Evolutionary conservation across 257 asterid genomes (phyloP).

Genomic region (Solanum bulbocastanum): DNA sequence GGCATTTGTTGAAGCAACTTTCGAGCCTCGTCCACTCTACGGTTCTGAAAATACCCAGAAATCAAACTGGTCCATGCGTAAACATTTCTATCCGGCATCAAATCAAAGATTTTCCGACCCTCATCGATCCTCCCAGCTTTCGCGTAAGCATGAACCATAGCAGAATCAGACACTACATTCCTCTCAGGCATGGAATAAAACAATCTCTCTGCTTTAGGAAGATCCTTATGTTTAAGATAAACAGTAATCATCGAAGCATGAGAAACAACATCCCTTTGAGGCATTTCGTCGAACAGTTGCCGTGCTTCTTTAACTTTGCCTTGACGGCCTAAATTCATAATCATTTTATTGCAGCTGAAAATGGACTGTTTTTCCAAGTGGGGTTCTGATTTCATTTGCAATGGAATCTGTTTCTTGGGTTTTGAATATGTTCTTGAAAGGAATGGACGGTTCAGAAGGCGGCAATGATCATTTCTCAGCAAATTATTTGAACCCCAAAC

Average conservation of each 20-base stretch:
- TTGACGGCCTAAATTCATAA: constrained; percentile 18
- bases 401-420: not conserved
- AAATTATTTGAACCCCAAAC: not conserved
- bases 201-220: constrained; percentile 34
- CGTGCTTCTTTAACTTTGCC: constrained; percentile 35
- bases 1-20: constrained; percentile 34
- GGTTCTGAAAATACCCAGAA: constrained; percentile 38
- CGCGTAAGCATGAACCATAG: constrained; percentile 56
- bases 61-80: constrained; percentile 58
- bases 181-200: constrained; percentile 35
- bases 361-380: not conserved
- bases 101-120: constrained; percentile 33
- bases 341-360: not conserved
- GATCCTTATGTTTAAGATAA: constrained; percentile 36
- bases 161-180: constrained; percentile 48
- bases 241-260: constrained; percentile 43
- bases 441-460: not conserved
- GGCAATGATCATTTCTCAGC: not conserved
- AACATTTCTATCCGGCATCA: constrained; percentile 43
- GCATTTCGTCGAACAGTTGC: constrained; percentile 35
- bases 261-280: constrained; percentile 35
- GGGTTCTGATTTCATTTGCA: not conserved
- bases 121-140: constrained; percentile 33
- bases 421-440: not conserved
- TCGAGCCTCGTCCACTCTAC: constrained; percentile 37